A percentile compares a stretch with the other conserved stretches of the same genome.
These are phyloP conservation scores for Daedaleopsis sinensis DNA, from an alignment of 768 basidiomycete genomes.

Conservation along the genomic window DNA sequence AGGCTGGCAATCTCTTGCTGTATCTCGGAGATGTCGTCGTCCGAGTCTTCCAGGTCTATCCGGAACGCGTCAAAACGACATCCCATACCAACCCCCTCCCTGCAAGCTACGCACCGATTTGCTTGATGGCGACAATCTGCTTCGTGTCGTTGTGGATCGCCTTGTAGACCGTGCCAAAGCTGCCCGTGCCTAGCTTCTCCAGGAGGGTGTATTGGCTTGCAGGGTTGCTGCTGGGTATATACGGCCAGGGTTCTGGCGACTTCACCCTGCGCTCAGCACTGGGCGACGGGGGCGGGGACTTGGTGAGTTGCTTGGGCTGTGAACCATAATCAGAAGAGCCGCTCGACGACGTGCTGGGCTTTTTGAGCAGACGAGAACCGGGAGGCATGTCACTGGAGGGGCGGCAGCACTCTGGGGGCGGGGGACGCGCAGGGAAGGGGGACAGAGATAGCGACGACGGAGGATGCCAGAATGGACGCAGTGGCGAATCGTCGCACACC, in stretches of 20 bases:
- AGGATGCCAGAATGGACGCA: constrained; percentile 8
- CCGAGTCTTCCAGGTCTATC: constrained; percentile 93
- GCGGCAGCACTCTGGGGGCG: constrained; percentile 17
- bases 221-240: constrained; percentile 74
- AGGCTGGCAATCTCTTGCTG: constrained; percentile 98
- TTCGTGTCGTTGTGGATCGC: constrained; percentile 93
- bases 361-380: constrained; percentile 46
- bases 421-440: constrained; percentile 16
- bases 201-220: constrained; percentile 89
- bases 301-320: constrained; percentile 29
- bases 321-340: constrained; percentile 22
- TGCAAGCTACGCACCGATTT: constrained; percentile 72
- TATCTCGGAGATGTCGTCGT: constrained; percentile 98
- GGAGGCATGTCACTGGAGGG: constrained; percentile 45
- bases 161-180: constrained; percentile 97
- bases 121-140: constrained; percentile 96
- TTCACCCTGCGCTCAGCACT: constrained; percentile 44
- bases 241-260: constrained; percentile 61
- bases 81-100: not conserved
- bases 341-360: constrained; percentile 37
- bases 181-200: constrained; percentile 96
- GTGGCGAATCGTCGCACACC: constrained; percentile 13
- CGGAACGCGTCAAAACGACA: not conserved
- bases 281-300: constrained; percentile 53
- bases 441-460: constrained; percentile 8